Percentiles rank a stretch among this genome's conserved stretches.
Evolutionary conservation across 345 rosid species (phyloP).

Genomic region (Eucalyptus grandis): DNA sequence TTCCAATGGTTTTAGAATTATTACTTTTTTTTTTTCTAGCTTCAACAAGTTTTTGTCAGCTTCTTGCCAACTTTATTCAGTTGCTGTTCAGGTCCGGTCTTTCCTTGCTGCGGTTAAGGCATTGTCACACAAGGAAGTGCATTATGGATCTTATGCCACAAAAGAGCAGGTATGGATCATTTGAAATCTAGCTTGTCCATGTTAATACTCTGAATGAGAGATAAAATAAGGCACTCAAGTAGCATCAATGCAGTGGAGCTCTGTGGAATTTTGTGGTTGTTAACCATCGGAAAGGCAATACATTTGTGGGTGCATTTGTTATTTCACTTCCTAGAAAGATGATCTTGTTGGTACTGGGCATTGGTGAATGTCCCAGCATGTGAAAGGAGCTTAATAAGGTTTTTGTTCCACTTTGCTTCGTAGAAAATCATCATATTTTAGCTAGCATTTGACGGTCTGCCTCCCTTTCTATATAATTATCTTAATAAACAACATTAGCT

Average conservation of each 20-base stretch:
- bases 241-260: not conserved
- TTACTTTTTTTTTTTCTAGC: not conserved
- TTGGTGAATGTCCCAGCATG: not conserved
- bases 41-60: not conserved
- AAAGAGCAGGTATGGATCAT: constrained; percentile 32
- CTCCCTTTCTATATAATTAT: not conserved
- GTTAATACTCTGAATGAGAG: not conserved
- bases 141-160: constrained; percentile 49
- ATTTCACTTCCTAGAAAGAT: not conserved
- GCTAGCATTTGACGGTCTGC: not conserved
- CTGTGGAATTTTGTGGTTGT: not conserved
- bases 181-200: not conserved
- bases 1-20: not conserved
- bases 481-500: not conserved
- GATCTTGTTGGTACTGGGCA: not conserved
- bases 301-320: not conserved
- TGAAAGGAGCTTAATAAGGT: not conserved
- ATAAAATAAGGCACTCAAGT: not conserved
- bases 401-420: not conserved
- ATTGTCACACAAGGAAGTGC: constrained; percentile 39
- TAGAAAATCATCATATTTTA: not conserved
- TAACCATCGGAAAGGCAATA: not conserved
- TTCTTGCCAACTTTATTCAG: not conserved
- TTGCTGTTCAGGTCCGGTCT: constrained; percentile 26
- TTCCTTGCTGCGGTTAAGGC: constrained; percentile 37